Percentiles rank a stretch among this genome's conserved stretches.
phyloP scores from a whole-genome alignment of 768 basidiomycete genomes.

The Mrakia blollopis region DNA sequence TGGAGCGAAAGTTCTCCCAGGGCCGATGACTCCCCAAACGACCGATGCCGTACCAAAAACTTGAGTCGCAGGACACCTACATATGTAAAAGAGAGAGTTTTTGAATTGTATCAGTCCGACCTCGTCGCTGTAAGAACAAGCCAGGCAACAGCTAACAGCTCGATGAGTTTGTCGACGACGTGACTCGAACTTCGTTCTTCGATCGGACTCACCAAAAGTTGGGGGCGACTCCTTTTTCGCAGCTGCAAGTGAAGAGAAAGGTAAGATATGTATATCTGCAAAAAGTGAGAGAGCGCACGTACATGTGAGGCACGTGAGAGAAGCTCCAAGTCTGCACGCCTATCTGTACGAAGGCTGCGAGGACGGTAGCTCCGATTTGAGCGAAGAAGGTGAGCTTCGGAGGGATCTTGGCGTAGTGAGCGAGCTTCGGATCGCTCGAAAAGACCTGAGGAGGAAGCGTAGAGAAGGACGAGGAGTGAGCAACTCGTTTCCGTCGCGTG shows the following conservation, averaged over 20 bases:
- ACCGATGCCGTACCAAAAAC: not conserved
- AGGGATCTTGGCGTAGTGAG: slow-evolving; percentile 93
- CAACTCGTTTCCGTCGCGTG: not conserved
- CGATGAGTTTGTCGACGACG: too few species aligned
- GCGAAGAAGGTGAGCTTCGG: slow-evolving; percentile 73
- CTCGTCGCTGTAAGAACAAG: too few species aligned
- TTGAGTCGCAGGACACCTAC: not conserved
- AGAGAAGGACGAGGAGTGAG: not conserved
- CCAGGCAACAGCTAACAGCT: too few species aligned
- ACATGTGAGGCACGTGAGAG: not conserved
- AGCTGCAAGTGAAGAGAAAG: not conserved
- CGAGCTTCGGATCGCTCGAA: slow-evolving; percentile 49
- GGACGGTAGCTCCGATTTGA: not conserved
- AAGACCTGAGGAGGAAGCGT: slow-evolving; percentile 53
- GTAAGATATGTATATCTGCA: too few species aligned
- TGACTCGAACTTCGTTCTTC: not conserved
- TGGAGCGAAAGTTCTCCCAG: not conserved
- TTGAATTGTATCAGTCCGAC: too few species aligned
- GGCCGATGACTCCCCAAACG: not conserved
- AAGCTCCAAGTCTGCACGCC: not conserved
- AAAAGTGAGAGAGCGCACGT: not conserved
- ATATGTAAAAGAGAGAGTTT: not conserved
- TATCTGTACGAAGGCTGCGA: not conserved
- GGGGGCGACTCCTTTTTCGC: not conserved
- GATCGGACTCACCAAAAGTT: not conserved